Evolutionary conservation across 257 asterid genomes (phyloP).

Genomic region (Przewalskia tangutica): DNA sequence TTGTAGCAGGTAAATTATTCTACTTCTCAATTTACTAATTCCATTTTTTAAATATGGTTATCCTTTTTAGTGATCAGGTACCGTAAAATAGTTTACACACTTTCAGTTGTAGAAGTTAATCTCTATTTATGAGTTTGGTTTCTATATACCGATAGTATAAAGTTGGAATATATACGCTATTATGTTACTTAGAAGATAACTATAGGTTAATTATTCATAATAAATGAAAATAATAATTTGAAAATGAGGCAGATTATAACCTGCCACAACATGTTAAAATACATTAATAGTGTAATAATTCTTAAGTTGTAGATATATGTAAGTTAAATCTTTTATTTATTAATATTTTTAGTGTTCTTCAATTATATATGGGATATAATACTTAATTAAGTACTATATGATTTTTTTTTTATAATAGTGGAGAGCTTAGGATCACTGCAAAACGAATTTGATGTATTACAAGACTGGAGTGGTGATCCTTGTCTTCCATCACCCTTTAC

Average conservation of each 20-base stretch:
- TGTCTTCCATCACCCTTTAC: conserved; percentile 57
- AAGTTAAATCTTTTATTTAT: not conserved
- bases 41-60: too few species aligned
- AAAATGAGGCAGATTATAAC: too few species aligned
- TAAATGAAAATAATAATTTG: too few species aligned
- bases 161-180: not conserved
- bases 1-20: too few species aligned
- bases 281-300: too few species aligned
- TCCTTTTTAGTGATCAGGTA: not conserved
- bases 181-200: not conserved
- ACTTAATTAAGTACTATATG: not conserved
- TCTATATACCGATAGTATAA: not conserved
- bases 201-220: too few species aligned
- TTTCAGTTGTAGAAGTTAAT: not conserved
- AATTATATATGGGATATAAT: not conserved
- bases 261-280: too few species aligned
- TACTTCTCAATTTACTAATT: too few species aligned
- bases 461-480: conserved; percentile 49
- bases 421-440: conserved; percentile 31
- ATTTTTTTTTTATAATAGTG: conserved; percentile 12
- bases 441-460: conserved; percentile 19
- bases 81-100: not conserved
- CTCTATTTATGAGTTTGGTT: not conserved
- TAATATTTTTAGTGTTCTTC: not conserved
- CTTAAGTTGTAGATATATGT: not conserved